A percentile compares a stretch with the other conserved stretches of the same genome.
phyloP scores from a whole-genome alignment of 2,329 filamentous ascomycete genomes.

The Podosphaera fusca region DNA sequence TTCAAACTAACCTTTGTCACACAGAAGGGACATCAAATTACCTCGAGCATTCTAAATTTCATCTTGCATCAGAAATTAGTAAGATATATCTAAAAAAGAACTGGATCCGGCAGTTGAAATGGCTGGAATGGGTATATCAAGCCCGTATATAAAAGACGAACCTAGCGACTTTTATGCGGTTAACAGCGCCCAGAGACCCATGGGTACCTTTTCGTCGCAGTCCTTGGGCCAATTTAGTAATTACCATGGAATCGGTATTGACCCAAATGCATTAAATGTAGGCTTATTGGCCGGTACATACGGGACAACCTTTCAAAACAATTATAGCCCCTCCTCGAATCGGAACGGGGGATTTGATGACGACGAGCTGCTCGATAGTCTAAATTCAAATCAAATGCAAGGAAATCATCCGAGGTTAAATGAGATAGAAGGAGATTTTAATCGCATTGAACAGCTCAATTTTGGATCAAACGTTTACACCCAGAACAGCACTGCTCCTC shows the following conservation, averaged over 20 bases:
- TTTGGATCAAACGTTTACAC: conserved; percentile 30
- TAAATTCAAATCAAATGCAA: conserved; percentile 23
- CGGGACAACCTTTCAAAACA: conserved; percentile 38
- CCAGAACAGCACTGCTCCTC: conserved; percentile 29
- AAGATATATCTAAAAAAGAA: background rate
- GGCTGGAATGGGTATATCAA: conserved; percentile 18
- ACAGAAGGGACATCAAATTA: no score
- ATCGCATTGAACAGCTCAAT: conserved; percentile 26
- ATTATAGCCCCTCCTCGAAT: conserved; percentile 29
- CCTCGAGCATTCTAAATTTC: no score
- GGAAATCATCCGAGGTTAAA: conserved; percentile 25
- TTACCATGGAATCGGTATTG: conserved; percentile 34
- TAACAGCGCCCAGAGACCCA: conserved; percentile 14
- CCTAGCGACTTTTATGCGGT: conserved; percentile 32
- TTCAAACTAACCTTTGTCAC: no score
- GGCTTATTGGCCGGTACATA: conserved; percentile 27
- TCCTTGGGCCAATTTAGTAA: conserved; percentile 17
- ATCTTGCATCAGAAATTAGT: no score
- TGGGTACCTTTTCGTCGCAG: conserved; percentile 23
- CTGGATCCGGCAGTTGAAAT: conserved; percentile 11
- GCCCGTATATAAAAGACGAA: conserved; percentile 45
- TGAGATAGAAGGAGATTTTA: conserved; percentile 31
- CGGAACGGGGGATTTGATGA: conserved; percentile 56
- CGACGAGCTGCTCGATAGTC: conserved; percentile 64
- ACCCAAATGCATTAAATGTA: conserved; percentile 71